Evolutionary conservation across 2,329 filamentous ascomycete species (phyloP), one percentile per base, ranked within the genome.

Genomic region (Arthroderma sp.): DNA sequence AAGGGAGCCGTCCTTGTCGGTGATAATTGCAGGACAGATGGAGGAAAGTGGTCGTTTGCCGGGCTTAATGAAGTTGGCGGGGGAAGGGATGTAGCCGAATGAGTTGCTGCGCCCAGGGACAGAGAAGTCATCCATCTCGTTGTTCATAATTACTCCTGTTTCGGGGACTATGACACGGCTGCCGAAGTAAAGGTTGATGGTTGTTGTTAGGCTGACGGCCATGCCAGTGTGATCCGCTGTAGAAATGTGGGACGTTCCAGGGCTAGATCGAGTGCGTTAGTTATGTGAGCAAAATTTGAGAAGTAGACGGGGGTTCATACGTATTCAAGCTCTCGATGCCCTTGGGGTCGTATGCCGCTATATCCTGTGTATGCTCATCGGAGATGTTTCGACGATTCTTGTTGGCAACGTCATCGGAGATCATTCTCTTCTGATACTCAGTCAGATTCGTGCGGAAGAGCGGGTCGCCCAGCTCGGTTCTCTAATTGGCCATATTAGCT

Each of bases 121-220:
- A 53, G 85, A 88, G 75, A 96, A 96, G 74, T 95, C 89, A 71
- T 81, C 76, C 79, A 81, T 81, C 62, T 81, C 76, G 61, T 80
- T 76, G 63, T 81, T 81, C 75, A 94, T 81, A 57, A 94, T 88
- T 58, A 95, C 79, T 17, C 91, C 91, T 0, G 89, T 91, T 63
- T 85, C 80, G 0, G 89, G 88, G 0, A 91, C 86, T 72, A 95
- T 82, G 61, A 95, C 70, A 19, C 83, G 78, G 28, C 84, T 85
- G 49, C 91, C 91, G 65, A 95, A 97, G 2, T 93, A 77, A 3
- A 93, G 77, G 70, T 96, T 96, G 58, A 96, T 77, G 0, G 91
- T 96, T 0, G 89, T 93, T 0, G 91, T 96, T 11, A 90, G 77
- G 1, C 87, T 86, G 37, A 94, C 80, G 1, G 89, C 83, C 69